Evolutionary conservation across 2,329 filamentous ascomycete species (phyloP).

Genomic region (Nothophaeocryptopus gaeumannii): DNA sequence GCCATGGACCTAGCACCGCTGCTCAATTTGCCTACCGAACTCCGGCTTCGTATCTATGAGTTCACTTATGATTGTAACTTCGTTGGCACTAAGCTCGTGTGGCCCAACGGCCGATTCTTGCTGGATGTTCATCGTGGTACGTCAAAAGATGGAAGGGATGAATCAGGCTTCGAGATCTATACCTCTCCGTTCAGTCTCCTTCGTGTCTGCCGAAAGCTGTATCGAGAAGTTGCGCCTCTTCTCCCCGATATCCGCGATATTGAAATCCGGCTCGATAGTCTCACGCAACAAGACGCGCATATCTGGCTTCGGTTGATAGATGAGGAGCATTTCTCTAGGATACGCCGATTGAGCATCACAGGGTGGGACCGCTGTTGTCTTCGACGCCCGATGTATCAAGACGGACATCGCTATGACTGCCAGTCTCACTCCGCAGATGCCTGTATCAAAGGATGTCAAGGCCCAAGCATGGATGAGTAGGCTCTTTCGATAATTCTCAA

Average conservation of each 20-base stretch:
- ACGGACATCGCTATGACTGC: constrained; percentile 5
- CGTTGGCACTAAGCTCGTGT: neutral
- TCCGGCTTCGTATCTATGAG: constrained; percentile 4
- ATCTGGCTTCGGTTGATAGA: neutral
- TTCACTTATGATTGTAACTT: neutral
- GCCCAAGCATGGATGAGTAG: neutral
- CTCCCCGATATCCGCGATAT: neutral
- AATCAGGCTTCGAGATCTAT: neutral
- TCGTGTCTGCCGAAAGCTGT: neutral
- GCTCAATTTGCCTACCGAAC: neutral
- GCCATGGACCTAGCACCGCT: neutral
- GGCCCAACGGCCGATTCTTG: neutral
- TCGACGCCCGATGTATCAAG: neutral
- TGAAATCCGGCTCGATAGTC: neutral
- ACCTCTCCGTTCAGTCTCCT: constrained; percentile 1
- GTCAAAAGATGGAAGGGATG: neutral
- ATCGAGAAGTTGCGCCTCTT: neutral
- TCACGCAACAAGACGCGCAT: neutral
- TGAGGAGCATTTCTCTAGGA: neutral
- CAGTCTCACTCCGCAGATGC: neutral
- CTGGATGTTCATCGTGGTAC: neutral
- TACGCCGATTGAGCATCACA: constrained; percentile 1
- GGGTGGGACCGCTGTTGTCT: neutral
- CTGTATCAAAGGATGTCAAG: constrained; percentile 1
- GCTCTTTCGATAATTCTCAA: neutral